Evolutionary conservation across 805 yeast genomes (phyloP).

Genomic region (Sungouiozyma intestinalis): DNA sequence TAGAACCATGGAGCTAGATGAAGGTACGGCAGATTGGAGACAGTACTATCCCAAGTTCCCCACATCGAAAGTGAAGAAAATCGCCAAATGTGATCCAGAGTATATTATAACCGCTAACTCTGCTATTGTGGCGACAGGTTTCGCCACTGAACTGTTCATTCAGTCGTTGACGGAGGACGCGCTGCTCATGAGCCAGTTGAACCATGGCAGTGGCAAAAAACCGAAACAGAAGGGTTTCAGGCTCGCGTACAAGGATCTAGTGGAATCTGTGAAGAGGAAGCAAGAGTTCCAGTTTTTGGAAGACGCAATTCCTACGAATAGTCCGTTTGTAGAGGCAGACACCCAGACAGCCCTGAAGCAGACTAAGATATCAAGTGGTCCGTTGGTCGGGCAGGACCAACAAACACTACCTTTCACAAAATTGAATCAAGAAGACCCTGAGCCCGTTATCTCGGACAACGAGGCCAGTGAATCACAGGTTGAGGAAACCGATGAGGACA

Average conservation of each 20-base stretch:
- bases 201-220: conserved; percentile 1
- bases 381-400: conserved; percentile 7
- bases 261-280: conserved; percentile 11
- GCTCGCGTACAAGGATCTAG: conserved; percentile 18
- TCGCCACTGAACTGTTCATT: conserved; percentile 23
- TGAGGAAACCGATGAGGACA: conserved; percentile 6
- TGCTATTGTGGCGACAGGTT: conserved; percentile 21
- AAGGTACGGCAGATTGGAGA: not conserved
- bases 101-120: conserved; percentile 17
- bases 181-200: conserved; percentile 12
- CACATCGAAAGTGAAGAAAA: conserved; percentile 19
- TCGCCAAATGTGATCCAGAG: conserved; percentile 23
- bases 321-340: not conserved
- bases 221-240: not conserved
- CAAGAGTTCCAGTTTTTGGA: conserved; percentile 20
- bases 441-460: conserved; percentile 5
- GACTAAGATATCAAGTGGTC: not conserved
- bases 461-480: conserved; percentile 13
- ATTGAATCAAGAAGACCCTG: not conserved
- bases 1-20: not conserved
- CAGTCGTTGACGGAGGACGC: conserved; percentile 21
- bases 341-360: not conserved
- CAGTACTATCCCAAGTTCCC: conserved; percentile 10
- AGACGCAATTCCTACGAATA: conserved; percentile 16
- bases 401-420: conserved; percentile 8